Percentiles rank a stretch among this genome's conserved stretches.
phyloP scores from a whole-genome alignment of 192 early-diverging fungal genomes.

The Coemansia sp. region DNA sequence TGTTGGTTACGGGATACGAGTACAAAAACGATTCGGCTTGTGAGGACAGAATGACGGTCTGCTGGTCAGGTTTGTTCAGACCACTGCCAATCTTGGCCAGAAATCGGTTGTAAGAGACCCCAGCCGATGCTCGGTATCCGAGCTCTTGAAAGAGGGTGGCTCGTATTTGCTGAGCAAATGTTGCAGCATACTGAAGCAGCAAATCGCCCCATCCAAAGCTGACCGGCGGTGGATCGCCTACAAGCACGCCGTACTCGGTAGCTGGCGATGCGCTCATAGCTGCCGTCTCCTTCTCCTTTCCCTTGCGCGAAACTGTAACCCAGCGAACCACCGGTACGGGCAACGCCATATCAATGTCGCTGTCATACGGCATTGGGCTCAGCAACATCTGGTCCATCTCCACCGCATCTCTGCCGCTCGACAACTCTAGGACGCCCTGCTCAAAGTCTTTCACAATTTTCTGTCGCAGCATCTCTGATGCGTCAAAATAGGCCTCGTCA shows the following conservation, averaged over 20 bases:
- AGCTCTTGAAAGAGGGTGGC: constrained; percentile 62
- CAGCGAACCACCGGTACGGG: constrained; percentile 32
- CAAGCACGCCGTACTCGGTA: constrained; percentile 54
- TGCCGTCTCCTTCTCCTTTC: constrained; percentile 40
- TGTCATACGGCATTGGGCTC: not conserved
- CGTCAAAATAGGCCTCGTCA: constrained; percentile 90
- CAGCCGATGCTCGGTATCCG: constrained; percentile 77
- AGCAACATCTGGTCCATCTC: constrained; percentile 5
- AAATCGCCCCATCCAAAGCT: constrained; percentile 70
- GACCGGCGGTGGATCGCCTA: constrained; percentile 30
- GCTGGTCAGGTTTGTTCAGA: constrained; percentile 76
- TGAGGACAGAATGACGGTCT: constrained; percentile 70
- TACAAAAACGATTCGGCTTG: constrained; percentile 63
- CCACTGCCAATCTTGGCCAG: constrained; percentile 84
- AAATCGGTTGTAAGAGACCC: constrained; percentile 83
- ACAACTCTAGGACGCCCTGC: constrained; percentile 22
- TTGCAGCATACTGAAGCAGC: constrained; percentile 73
- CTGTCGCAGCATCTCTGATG: constrained; percentile 67
- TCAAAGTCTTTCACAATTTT: constrained; percentile 38
- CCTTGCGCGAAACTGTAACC: constrained; percentile 38
- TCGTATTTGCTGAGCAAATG: constrained; percentile 68
- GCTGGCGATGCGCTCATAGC: constrained; percentile 12
- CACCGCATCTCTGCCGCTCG: not conserved
- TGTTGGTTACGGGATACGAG: constrained; percentile 69
- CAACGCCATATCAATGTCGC: not conserved